These are phyloP conservation scores for Thalia dealbata DNA, from an alignment of 176 grass and related monocot species.

Conservation along the genomic window DNA sequence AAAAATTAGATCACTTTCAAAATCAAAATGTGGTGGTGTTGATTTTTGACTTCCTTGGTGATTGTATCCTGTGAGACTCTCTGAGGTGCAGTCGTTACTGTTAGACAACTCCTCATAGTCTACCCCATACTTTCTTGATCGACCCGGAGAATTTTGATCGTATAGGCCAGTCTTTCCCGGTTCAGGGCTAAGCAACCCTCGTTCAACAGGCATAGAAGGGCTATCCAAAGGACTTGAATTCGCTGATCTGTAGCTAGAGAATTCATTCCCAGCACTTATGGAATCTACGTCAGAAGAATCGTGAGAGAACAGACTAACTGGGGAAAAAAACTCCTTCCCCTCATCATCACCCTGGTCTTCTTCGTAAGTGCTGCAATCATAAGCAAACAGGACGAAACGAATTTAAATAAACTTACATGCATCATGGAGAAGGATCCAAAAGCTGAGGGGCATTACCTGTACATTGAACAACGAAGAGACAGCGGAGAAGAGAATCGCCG, in stretches of 20 bases:
- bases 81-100: not conserved
- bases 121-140: constrained; percentile 2
- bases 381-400: constrained; percentile 17
- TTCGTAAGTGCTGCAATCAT: constrained; percentile 38
- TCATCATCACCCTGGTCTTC: constrained; percentile 41
- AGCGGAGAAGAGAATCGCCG: constrained; percentile 48
- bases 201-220: constrained; percentile 35
- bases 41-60: constrained; percentile 26
- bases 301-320: constrained; percentile 35
- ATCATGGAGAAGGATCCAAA: constrained; percentile 8
- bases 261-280: constrained; percentile 37
- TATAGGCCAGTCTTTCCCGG: constrained; percentile 25
- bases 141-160: constrained; percentile 35
- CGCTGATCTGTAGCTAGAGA: constrained; percentile 32
- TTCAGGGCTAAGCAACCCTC: constrained; percentile 26
- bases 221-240: constrained; percentile 50
- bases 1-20: constrained; percentile 50
- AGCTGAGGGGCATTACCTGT: constrained; percentile 31
- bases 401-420: not conserved
- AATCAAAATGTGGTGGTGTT: constrained; percentile 46
- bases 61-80: not conserved
- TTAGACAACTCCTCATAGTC: constrained; percentile 1
- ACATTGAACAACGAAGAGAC: constrained; percentile 19
- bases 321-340: constrained; percentile 40
- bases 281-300: constrained; percentile 83